Base-by-base conservation (phyloP, 345 rosid species). In the Gossypium bickii region DNA sequence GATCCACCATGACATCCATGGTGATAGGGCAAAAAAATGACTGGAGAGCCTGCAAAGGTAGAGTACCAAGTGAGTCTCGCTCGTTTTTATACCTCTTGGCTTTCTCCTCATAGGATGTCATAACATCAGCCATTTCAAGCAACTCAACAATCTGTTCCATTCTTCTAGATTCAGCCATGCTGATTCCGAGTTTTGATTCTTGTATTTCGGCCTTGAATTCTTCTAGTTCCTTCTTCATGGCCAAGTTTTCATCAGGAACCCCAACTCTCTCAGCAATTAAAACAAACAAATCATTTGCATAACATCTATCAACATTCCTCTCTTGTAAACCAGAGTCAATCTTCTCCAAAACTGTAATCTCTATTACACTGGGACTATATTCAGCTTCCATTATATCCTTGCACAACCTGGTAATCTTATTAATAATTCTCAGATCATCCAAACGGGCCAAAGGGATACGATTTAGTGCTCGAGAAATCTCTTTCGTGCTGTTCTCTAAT, bases 1-100 rank as follows among this genome's bases (percentile, higher is more conserved):
- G 82, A 55, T 79, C 79, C 25, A 27, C 75, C 82, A 79, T 79
- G 34, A 79, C 70, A 67, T 57, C 74, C 63, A 53, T 66, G 60
- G 82, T 79, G 47, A 79, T 75, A 2, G 79, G 79, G 66, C 82
- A 79, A 48, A n/a, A 71, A 75, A 79, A 79, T 12, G 82, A 71
- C 34, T 51, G 49, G 18, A 79, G 76, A 71, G 79, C 76, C 34
- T 71, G 73, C 68, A 79, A 58, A 9, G 74, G 73, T 72, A 76
- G 76, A 61, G 43, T 72, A 27, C 76, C 51, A 38, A 79, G 64
- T 51, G 58, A 76, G 53, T 66, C 72, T 38, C 77, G 12, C 43
- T 66, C 56, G 17, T 43, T 1, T 2, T 61, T 11, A 64, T 79
- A 79, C 76, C 56, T 71, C 49, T 52, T 75, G 22, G 16, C 76